phyloP scores from a whole-genome alignment of 2,329 filamentous ascomycete genomes.

The Xylariaceae sp. region DNA sequence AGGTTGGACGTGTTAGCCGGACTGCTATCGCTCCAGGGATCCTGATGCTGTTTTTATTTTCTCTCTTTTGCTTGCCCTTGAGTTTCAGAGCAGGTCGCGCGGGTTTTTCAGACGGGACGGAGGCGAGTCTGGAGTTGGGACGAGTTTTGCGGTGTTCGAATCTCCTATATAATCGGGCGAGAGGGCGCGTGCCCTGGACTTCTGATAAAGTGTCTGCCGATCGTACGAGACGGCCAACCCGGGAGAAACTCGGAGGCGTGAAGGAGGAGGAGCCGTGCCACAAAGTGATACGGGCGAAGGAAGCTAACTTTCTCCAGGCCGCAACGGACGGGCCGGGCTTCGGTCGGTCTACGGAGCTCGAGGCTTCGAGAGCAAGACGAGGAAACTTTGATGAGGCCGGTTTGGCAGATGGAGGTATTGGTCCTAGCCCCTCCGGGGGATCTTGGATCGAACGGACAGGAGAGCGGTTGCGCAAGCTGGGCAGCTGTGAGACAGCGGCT shows the following conservation, averaged over 20 bases:
- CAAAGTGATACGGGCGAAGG: conserved; percentile 7
- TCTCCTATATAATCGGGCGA: conserved; percentile 30
- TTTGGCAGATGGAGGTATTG: too few species aligned
- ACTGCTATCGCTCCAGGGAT: too few species aligned
- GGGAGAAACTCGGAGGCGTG: conserved; percentile 14
- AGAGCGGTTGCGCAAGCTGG: conserved; percentile 22
- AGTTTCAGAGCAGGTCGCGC: too few species aligned
- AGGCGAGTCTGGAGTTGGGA: too few species aligned
- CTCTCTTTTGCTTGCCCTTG: too few species aligned
- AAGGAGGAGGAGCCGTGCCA: conserved; percentile 19
- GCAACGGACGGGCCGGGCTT: conserved; percentile 14
- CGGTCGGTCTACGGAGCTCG: conserved; percentile 21
- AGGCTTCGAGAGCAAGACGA: conserved; percentile 17
- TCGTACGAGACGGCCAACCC: conserved; percentile 22
- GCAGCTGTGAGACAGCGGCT: conserved; percentile 24
- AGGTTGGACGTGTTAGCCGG: too few species aligned
- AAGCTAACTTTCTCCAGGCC: conserved; percentile 16
- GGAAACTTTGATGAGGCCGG: conserved; percentile 16
- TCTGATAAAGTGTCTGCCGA: conserved; percentile 8
- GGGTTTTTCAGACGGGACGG: too few species aligned
- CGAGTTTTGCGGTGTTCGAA: too few species aligned
- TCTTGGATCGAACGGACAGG: conserved; percentile 17
- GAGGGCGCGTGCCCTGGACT: background rate
- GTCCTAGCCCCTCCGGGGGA: too few species aligned
- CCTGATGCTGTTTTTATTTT: too few species aligned